A percentile compares a stretch with the other conserved stretches of the same genome.
Conservation (phyloP, 2,329 filamentous ascomycete species). For the Ophiostoma novo-ulmi region DNA sequence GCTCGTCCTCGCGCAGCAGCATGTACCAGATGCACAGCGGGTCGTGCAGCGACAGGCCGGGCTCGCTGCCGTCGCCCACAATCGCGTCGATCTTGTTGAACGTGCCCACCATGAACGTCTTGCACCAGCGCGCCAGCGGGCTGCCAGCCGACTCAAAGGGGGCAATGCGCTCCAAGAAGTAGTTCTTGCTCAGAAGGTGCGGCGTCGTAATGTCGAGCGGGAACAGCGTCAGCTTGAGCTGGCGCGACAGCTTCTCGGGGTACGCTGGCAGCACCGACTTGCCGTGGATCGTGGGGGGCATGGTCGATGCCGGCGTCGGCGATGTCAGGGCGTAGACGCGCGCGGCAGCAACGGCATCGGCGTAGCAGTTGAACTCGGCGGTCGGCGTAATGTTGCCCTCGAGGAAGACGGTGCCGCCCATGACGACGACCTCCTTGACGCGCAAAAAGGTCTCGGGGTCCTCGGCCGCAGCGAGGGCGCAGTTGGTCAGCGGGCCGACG, state of each 20-base stretch:
- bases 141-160: slow-evolving; percentile 57
- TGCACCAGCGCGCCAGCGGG: slow-evolving; percentile 68
- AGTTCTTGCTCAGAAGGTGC: slow-evolving; percentile 59
- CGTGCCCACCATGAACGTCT: slow-evolving; percentile 65
- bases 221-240: slow-evolving; percentile 64
- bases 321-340: slow-evolving; percentile 74
- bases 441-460: slow-evolving; percentile 86
- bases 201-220: slow-evolving; percentile 71
- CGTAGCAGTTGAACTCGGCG: slow-evolving; percentile 93
- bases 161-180: slow-evolving; percentile 53
- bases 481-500: slow-evolving; percentile 87
- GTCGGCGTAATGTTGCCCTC: slow-evolving; percentile 80
- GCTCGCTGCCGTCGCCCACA: slow-evolving; percentile 52
- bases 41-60: slow-evolving; percentile 67
- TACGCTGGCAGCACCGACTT: slow-evolving; percentile 54
- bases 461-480: slow-evolving; percentile 80
- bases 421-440: slow-evolving; percentile 86
- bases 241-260: slow-evolving; percentile 57
- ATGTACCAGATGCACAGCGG: slow-evolving; percentile 76
- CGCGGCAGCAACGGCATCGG: slow-evolving; percentile 74
- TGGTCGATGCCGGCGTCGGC: slow-evolving; percentile 66
- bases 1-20: slow-evolving; percentile 54
- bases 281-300: slow-evolving; percentile 61
- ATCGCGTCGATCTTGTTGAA: slow-evolving; percentile 64
- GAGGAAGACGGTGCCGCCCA: slow-evolving; percentile 80